These are phyloP conservation scores for Aspergillus caelatus DNA, from an alignment of 2,329 filamentous ascomycete species.

Conservation along the genomic window DNA sequence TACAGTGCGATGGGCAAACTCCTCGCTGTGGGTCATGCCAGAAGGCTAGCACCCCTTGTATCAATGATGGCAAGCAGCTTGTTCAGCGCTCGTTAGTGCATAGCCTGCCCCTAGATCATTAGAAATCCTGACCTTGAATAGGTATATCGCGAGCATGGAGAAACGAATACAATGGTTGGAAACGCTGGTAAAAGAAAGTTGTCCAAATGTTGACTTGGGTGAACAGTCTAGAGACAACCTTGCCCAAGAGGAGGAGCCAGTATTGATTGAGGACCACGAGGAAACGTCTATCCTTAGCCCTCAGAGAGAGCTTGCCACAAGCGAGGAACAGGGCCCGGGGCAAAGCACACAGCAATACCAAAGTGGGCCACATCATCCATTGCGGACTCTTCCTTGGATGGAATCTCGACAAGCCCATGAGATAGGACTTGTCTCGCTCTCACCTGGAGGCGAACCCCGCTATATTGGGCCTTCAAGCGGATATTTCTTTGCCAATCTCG, in stretches of 20 bases:
- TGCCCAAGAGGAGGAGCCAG: not conserved
- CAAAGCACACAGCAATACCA: not conserved
- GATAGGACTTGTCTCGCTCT: slow-evolving; percentile 57
- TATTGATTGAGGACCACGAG: not conserved
- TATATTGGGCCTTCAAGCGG: slow-evolving; percentile 62
- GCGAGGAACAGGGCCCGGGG: not conserved
- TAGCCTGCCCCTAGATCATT: not conserved
- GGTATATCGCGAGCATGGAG: slow-evolving; percentile 44
- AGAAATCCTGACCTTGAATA: slow-evolving; percentile 9
- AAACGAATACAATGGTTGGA: slow-evolving; percentile 53
- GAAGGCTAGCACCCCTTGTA: slow-evolving; percentile 46
- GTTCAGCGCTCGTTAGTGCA: slow-evolving; percentile 45
- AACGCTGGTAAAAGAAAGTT: slow-evolving; percentile 45
- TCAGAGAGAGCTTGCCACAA: not conserved
- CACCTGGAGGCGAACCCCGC: slow-evolving; percentile 49
- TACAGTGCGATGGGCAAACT: slow-evolving; percentile 49
- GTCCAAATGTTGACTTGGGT: slow-evolving; percentile 48
- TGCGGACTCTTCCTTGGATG: not conserved
- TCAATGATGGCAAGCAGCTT: slow-evolving; percentile 51
- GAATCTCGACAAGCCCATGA: slow-evolving; percentile 47
- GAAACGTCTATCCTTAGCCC: slow-evolving; percentile 1
- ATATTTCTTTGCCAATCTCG: slow-evolving; percentile 55
- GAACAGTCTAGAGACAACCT: slow-evolving; percentile 20
- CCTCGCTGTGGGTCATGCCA: slow-evolving; percentile 50
- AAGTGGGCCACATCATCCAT: not conserved